Evolutionary conservation across 768 basidiomycete species (phyloP), one percentile per base, ranked within the genome.

Genomic region (Termitomyces sp.): DNA sequence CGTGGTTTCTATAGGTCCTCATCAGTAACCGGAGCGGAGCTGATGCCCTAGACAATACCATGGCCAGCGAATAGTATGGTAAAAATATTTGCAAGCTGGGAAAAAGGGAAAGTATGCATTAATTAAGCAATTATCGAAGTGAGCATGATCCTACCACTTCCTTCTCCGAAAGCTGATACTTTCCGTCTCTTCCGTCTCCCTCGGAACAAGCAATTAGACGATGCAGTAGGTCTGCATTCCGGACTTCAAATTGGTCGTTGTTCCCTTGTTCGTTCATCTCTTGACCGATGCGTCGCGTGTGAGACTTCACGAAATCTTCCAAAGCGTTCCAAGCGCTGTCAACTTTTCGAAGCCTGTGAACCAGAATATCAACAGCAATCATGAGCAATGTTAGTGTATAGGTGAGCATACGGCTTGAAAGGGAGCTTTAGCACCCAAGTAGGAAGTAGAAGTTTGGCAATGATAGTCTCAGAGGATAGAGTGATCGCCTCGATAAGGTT

Each of bases 1-100:
- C 1, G 81, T 81, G 2, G 80, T 83, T 68, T 82, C 80, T 79
- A 53, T 23, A 52, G 23, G 23, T 17, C 32, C 31, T 17, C 16
- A 44, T 44, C 5, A 55, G 34, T 31, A 27, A 58, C 21, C 11
- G 38, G 8, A 35, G 12, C 9, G 14, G 2, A 44, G 14, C n/a
- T 16, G 16, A 29, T 17, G 4, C 6, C 12, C n/a, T 34, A 34
- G 25, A 46, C 32, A n/a, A 27, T 57, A 67, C 67, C 65, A 58
- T 68, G 66, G 7, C 67, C 66, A 48, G 66, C 63, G 54, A 69
- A 69, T 48, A 69, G 48, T 29, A 69, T 48, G 12, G 58, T 57
- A 40, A 67, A 67, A 4, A 59, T 66, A 37, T 69, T 69, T 2
- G 65, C 62, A 31, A 69, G 60, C 68, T 68, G 38, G 27, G 43